Percentiles rank a stretch among this genome's conserved stretches.
These are phyloP conservation scores for Ulota crispa DNA, from an alignment of 225 moss, liverwort and hornwort genomes.

Conservation along the genomic window DNA sequence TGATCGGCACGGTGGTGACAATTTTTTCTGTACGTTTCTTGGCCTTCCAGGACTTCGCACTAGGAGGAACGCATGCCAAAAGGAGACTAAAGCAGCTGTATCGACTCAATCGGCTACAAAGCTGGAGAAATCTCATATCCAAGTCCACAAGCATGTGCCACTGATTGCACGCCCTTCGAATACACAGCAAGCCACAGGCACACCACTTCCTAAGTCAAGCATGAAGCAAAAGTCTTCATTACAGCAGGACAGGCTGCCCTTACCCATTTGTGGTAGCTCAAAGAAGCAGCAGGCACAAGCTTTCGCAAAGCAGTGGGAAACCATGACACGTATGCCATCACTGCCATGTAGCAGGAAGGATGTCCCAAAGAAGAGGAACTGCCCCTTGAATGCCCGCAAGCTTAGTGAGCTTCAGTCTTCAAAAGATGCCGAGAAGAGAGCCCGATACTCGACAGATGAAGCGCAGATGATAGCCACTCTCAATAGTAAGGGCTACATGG, in stretches of 20 bases:
- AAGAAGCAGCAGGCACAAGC: neutral
- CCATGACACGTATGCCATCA: too few relatives aligned
- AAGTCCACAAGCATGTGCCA: neutral
- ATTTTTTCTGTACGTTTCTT: neutral
- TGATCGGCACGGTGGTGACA: neutral
- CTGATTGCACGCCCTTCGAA: neutral
- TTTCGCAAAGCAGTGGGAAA: too few relatives aligned
- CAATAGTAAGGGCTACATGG: too few relatives aligned
- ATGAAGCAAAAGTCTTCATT: conserved; percentile 23
- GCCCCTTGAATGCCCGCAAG: too few relatives aligned
- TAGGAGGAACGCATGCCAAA: conserved; percentile 30
- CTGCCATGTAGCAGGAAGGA: too few relatives aligned
- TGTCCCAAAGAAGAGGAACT: too few relatives aligned
- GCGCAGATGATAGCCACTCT: too few relatives aligned
- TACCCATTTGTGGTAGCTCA: conserved; percentile 11
- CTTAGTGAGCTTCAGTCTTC: too few relatives aligned
- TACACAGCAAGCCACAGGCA: neutral
- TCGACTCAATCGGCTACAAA: conserved; percentile 23
- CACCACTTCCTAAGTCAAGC: neutral
- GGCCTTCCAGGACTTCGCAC: conserved; percentile 16
- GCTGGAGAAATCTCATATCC: conserved; percentile 1
- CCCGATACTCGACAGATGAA: too few relatives aligned
- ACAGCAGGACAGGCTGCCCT: neutral
- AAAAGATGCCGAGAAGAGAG: too few relatives aligned
- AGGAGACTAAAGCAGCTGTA: conserved; percentile 29